Evolutionary conservation across 2,329 filamentous ascomycete species (phyloP).

Genomic region (Alternaria incomplexa): DNA sequence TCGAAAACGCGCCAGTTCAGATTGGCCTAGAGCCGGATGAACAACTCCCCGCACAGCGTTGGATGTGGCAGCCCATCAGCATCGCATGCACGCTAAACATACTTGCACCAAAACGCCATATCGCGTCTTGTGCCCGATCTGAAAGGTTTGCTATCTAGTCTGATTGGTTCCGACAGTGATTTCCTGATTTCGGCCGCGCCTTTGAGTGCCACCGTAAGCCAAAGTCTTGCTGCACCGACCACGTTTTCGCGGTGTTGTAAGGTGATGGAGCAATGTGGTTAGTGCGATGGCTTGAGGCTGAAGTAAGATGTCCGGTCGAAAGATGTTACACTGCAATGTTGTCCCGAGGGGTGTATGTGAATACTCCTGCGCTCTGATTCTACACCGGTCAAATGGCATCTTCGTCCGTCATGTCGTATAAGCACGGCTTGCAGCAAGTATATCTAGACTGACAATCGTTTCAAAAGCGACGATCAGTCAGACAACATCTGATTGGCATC

Average conservation of each 20-base stretch:
- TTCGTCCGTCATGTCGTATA: neutral
- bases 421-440: neutral
- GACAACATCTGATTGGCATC: neutral
- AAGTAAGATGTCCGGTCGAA: neutral
- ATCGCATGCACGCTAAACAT: neutral
- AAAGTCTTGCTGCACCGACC: neutral
- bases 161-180: neutral
- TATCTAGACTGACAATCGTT: neutral
- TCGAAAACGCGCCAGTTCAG: neutral
- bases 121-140: neutral
- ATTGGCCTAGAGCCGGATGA: neutral
- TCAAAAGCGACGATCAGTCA: neutral
- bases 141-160: no score
- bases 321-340: neutral
- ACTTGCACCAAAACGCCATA: neutral
- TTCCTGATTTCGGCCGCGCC: neutral
- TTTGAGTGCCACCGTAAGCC: neutral
- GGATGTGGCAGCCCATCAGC: neutral
- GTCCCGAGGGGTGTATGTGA: neutral
- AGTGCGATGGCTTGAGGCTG: neutral
- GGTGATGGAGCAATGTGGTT: neutral
- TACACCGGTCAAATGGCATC: neutral
- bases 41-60: conserved; percentile 3
- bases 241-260: neutral
- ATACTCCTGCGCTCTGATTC: neutral